Conservation (phyloP, 768 basidiomycete species). For the Hericium erinaceus region DNA sequence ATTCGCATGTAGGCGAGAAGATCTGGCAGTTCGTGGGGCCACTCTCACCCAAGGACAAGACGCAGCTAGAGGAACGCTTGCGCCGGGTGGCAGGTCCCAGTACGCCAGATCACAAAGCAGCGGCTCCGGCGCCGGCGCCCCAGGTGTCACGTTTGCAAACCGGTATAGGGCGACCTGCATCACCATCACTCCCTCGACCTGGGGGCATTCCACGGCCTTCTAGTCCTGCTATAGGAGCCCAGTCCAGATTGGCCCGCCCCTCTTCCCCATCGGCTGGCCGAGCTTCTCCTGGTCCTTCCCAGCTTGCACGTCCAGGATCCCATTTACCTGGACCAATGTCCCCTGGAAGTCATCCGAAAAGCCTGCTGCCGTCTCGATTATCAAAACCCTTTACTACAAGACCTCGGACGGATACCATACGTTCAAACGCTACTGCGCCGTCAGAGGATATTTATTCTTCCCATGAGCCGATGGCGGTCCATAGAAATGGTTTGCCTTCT, state of each 20-base stretch:
- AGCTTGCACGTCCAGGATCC: constrained; percentile 16
- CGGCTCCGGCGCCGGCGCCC: constrained; percentile 30
- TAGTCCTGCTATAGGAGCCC: constrained; percentile 33
- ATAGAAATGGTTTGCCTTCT: constrained; percentile 7
- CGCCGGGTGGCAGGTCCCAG: constrained; percentile 71
- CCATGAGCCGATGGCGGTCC: background rate
- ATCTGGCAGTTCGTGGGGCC: constrained; percentile 73
- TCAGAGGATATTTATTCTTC: background rate
- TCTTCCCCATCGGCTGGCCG: constrained; percentile 30
- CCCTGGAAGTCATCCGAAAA: constrained; percentile 46
- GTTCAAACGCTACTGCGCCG: constrained; percentile 2
- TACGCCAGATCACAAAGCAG: constrained; percentile 27
- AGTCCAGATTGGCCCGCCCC: constrained; percentile 35
- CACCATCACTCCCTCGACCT: constrained; percentile 34
- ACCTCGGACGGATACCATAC: constrained; percentile 28
- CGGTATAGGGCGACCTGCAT: constrained; percentile 39
- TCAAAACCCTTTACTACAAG: constrained; percentile 42
- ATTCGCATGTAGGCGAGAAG: constrained; percentile 75
- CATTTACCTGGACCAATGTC: constrained; percentile 26
- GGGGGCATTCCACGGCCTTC: constrained; percentile 38
- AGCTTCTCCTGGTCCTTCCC: constrained; percentile 28
- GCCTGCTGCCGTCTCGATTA: constrained; percentile 65
- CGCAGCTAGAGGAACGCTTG: constrained; percentile 83
- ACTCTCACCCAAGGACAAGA: constrained; percentile 80
- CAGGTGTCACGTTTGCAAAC: constrained; percentile 48